These are phyloP conservation scores for Ampelomyces quisqualis DNA, from an alignment of 2,329 filamentous ascomycete species.

Conservation along the genomic window DNA sequence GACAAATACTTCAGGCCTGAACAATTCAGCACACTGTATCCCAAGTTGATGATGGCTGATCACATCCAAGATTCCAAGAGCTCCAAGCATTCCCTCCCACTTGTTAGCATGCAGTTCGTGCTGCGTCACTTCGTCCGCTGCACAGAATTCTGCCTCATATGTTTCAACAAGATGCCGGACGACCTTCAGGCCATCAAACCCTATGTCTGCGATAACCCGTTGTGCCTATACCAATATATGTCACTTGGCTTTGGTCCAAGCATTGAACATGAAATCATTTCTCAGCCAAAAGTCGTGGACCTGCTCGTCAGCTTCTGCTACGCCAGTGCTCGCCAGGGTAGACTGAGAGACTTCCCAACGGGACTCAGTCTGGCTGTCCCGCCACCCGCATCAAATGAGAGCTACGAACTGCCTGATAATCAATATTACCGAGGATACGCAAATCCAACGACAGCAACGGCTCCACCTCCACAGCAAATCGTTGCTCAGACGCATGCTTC, in stretches of 20 bases:
- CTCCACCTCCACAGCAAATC: constrained; percentile 1
- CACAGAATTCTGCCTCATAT: constrained; percentile 84
- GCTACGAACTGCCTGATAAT: constrained; percentile 10
- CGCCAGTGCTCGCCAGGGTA: constrained; percentile 49
- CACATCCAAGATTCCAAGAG: constrained; percentile 46
- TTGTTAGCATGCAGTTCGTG: constrained; percentile 70
- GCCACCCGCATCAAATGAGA: constrained; percentile 20
- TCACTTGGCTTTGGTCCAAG: constrained; percentile 79
- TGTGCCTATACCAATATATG: constrained; percentile 90
- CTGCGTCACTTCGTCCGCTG: constrained; percentile 76
- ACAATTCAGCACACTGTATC: constrained; percentile 39
- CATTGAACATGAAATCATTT: constrained; percentile 79
- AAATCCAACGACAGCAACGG: too few species aligned
- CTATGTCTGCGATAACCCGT: constrained; percentile 68
- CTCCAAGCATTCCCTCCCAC: constrained; percentile 54
- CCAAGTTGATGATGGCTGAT: constrained; percentile 52
- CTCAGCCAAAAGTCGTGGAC: constrained; percentile 80
- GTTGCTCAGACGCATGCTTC: background rate
- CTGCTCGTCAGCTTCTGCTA: constrained; percentile 83
- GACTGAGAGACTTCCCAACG: constrained; percentile 57
- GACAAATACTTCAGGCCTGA: constrained; percentile 45
- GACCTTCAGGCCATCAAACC: constrained; percentile 72
- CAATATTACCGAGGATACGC: constrained; percentile 1
- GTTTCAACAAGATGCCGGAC: constrained; percentile 66
- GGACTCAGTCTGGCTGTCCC: constrained; percentile 60